Base-by-base conservation (phyloP, 768 basidiomycete genomes). In the Phylloporus arenicola region DNA sequence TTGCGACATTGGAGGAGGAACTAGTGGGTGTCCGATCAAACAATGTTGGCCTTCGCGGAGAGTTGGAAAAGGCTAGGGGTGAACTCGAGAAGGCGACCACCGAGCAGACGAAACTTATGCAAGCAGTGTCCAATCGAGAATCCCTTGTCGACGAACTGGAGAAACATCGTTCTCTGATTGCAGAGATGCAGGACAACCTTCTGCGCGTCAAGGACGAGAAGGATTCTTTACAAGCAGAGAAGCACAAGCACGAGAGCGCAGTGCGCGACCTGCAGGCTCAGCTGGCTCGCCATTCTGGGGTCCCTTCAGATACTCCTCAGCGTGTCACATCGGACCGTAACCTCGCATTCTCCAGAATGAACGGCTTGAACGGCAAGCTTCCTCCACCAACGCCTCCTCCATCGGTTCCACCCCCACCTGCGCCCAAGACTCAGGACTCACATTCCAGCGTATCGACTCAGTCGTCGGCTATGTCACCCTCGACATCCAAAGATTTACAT, bases 371-470 rank as follows among this genome's bases (percentile, higher is more conserved):
- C 37, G 71, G 81, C 25, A 93, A 92, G 68, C 78, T 88, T 14
- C 92, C 92, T 27, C 92, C 92, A 16, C 86, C 88, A 0, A 88
- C 87, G 0, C 68, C 67, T 0, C 92, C 92, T 9, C 90, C 93
- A 11, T 93, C 92, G 0, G 78, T 87, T 29, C 80, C 90, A 11
- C 93, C 93, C 1, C 89, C 89, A 19, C 89, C 88, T 16, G 81
- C 84, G 5, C 89, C 89, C 22, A 79, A 51, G 64, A 70, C 52
- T 44, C 71, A 51, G 54, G 86, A 81, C 57, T 73, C 73, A 13
- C 75, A 73, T 50, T 66, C 75, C 53, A 86, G 82, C 56, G 76
- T 76, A 10, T 82, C 83, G 6, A 84, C 84, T 12, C 78, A 81
- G 33, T 72, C 78, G 25, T 84, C 84, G 9, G 75, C 76, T 10